phyloP scores from a whole-genome alignment of 176 grass and related monocot genomes.

The Carex parvula region DNA sequence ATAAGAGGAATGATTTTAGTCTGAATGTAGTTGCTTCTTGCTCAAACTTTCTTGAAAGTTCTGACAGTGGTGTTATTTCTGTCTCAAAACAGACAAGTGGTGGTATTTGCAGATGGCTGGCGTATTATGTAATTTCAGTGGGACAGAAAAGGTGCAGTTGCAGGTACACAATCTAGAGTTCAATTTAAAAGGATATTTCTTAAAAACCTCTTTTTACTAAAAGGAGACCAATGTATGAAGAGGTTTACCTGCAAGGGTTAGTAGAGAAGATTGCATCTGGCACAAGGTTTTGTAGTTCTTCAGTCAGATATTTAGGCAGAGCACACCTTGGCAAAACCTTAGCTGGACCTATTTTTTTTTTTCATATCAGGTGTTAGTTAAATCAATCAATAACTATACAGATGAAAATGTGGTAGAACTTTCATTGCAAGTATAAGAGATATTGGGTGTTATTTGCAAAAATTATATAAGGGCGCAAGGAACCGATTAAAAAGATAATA shows the following conservation, averaged over 20 bases:
- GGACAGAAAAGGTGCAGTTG: too few species aligned
- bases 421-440: neutral
- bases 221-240: conserved; percentile 19
- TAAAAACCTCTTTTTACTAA: neutral
- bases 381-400: conserved; percentile 30
- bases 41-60: too few species aligned
- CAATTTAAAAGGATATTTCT: too few species aligned
- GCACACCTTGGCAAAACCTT: conserved; percentile 88
- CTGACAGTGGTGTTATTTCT: too few species aligned
- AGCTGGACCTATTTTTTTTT: conserved; percentile 64
- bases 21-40: neutral
- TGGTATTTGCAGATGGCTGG: too few species aligned
- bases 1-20: conserved; percentile 15
- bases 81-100: too few species aligned
- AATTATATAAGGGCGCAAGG: neutral
- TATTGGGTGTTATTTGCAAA: neutral
- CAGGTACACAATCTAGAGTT: too few species aligned
- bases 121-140: too few species aligned
- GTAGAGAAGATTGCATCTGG: conserved; percentile 88
- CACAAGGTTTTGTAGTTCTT: conserved; percentile 81
- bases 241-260: conserved; percentile 92
- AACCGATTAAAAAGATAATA: conserved; percentile 22
- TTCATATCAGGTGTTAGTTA: conserved; percentile 8
- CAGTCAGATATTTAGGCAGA: conserved; percentile 85
- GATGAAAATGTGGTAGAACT: neutral